Conservation (phyloP, 495 filamentous ascomycete genomes). For the Rhizodiscina lignyota region DNA sequence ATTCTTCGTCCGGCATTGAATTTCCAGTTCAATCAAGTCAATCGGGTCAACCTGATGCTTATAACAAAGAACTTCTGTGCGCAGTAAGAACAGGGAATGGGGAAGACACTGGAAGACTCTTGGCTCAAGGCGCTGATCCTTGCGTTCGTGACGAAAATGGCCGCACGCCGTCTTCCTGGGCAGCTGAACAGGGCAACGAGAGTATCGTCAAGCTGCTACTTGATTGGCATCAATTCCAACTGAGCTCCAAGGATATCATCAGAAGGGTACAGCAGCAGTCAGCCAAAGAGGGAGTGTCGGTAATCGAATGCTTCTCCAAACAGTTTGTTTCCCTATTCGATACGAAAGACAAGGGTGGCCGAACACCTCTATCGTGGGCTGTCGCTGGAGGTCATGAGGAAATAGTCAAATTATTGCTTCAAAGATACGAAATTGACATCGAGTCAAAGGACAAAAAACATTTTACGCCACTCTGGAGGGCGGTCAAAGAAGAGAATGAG, state of each 20-base stretch:
- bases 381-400: neutral
- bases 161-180: neutral
- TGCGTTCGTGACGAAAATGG: neutral
- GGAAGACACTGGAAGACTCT: too few relatives aligned
- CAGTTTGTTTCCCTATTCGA: too few relatives aligned
- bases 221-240: neutral
- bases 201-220: neutral
- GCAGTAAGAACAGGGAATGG: too few relatives aligned
- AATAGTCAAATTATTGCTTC: neutral
- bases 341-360: neutral
- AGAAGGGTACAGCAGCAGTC: too few relatives aligned
- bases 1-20: too few relatives aligned
- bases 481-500: neutral
- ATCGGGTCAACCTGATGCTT: too few relatives aligned
- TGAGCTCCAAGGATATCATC: too few relatives aligned
- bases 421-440: neutral
- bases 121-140: too few relatives aligned
- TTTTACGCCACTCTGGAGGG: neutral
- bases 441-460: neutral
- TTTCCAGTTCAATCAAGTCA: too few relatives aligned
- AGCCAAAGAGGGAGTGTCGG: too few relatives aligned
- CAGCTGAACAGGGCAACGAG: neutral
- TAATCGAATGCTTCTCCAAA: too few relatives aligned
- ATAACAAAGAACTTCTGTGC: too few relatives aligned
- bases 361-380: neutral